Evolutionary conservation across 257 asterid species (phyloP), one percentile per base, ranked within the genome.

Genomic region (Handroanthus guayacan): DNA sequence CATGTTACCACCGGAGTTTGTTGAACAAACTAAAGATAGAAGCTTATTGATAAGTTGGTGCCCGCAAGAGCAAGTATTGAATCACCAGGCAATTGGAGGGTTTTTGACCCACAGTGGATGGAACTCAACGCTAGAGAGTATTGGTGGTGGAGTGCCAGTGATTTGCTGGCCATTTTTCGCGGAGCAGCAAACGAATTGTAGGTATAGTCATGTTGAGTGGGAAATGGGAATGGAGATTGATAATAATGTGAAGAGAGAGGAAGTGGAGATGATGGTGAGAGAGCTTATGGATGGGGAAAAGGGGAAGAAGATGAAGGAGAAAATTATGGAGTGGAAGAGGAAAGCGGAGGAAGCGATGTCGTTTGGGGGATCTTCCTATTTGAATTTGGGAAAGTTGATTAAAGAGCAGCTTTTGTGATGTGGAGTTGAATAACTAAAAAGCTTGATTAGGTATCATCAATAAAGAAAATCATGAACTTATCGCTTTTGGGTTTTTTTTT

Each of bases 241-340:
- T 9, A 81, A 70, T 20, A 9, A 81, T 67, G 87, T 79, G 71
- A 79, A 81, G 70, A 83, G 88, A 44, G 86, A 81, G 38, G 85
- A 76, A 9, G 89, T 85, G 7, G 88, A 85, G 72, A 17, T 9
- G 18, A 54, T 66, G 16, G 91, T 85, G 71, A 85, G 74, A 13
- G 86, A 79, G 58, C 64, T 83, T 14, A 75, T 79, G 76, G 87
- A 77, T 25, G 89, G 87, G 1, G 86, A 83, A 2, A 81, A 83
- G 55, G 87, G 89, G 11, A 25, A 71, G 68, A 55, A 45, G 12
- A 86, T 86, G 88, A 84, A 74, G 80, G 62, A 45, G 58, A 82
- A 51, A 14, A 86, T 81, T 5, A 14, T 74, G 80, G 73, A 71
- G 9, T 87, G 84, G 91, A 85, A 79, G 82, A 66, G 6, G 52